Conservation (phyloP, 345 rosid species). For the Populus euphratica region DNA sequence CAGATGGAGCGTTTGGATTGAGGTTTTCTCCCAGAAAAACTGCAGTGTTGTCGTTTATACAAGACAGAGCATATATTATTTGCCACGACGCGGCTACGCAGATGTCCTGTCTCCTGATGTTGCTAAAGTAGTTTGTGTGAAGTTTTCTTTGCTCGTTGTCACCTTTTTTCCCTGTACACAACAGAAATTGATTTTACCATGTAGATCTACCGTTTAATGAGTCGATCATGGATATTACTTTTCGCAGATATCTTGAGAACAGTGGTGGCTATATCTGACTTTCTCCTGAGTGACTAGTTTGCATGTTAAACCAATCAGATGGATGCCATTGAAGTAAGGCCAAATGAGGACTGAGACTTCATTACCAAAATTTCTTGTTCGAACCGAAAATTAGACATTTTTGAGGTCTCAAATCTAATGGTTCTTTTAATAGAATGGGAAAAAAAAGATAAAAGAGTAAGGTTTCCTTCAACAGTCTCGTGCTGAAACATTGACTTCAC, state of each 20-base stretch:
- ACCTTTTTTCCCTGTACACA: constrained; percentile 5
- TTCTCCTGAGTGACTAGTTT: background rate
- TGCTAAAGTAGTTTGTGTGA: background rate
- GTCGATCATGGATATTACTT: background rate
- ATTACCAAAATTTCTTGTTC: too few species aligned
- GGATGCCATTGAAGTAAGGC: background rate
- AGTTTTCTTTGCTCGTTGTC: background rate
- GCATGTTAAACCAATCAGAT: background rate
- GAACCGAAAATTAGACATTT: too few species aligned
- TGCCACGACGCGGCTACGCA: background rate
- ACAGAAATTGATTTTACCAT: constrained; percentile 8
- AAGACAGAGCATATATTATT: background rate
- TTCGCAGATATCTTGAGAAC: background rate
- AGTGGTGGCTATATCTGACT: background rate
- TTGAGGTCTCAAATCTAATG: too few species aligned
- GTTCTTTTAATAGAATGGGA: too few species aligned
- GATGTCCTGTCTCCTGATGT: background rate
- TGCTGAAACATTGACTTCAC: too few species aligned
- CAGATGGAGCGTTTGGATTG: constrained; percentile 94
- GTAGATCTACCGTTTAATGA: background rate
- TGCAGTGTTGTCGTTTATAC: constrained; percentile 10
- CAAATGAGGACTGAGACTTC: background rate
- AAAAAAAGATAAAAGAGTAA: too few species aligned
- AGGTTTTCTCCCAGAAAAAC: constrained; percentile 20
- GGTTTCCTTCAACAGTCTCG: too few species aligned